Percentiles rank a stretch among this genome's conserved stretches.
Conservation (phyloP, 768 basidiomycete genomes). For the Lactifluus pinguis region DNA sequence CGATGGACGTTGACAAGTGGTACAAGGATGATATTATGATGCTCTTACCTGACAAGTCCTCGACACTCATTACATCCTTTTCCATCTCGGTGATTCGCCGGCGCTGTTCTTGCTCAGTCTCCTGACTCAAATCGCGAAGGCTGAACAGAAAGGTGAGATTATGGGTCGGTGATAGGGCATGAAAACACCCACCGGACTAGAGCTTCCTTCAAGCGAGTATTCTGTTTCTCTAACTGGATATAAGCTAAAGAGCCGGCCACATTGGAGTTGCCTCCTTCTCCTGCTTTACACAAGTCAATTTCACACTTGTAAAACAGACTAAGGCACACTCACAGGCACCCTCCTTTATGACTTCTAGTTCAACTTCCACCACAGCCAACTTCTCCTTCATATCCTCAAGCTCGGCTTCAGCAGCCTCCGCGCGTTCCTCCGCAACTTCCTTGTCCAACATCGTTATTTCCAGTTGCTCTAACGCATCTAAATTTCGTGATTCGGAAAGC, state of each 20-base stretch:
- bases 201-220: slow-evolving; percentile 91
- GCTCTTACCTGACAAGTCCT: slow-evolving; percentile 66
- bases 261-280: slow-evolving; percentile 25
- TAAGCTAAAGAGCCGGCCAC: slow-evolving; percentile 56
- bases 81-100: slow-evolving; percentile 80
- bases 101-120: slow-evolving; percentile 80
- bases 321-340: slow-evolving; percentile 27
- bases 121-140: slow-evolving; percentile 79
- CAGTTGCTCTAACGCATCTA: slow-evolving; percentile 81
- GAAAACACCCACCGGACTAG: slow-evolving; percentile 57
- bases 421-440: slow-evolving; percentile 91
- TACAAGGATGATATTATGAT: slow-evolving; percentile 4
- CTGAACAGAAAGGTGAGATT: slow-evolving; percentile 30
- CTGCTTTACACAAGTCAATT: slow-evolving; percentile 19
- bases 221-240: slow-evolving; percentile 93
- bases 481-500: slow-evolving; percentile 56
- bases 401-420: slow-evolving; percentile 71
- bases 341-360: slow-evolving; percentile 69
- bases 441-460: slow-evolving; percentile 95
- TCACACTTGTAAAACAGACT: background rate
- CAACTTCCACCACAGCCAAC: slow-evolving; percentile 72
- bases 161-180: background rate
- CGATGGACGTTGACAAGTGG: background rate
- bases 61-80: slow-evolving; percentile 68
- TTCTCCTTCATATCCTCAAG: slow-evolving; percentile 73